A percentile compares a stretch with the other conserved stretches of the same genome.
phyloP scores from a whole-genome alignment of 2,329 filamentous ascomycete genomes.

The Apiospora marii region DNA sequence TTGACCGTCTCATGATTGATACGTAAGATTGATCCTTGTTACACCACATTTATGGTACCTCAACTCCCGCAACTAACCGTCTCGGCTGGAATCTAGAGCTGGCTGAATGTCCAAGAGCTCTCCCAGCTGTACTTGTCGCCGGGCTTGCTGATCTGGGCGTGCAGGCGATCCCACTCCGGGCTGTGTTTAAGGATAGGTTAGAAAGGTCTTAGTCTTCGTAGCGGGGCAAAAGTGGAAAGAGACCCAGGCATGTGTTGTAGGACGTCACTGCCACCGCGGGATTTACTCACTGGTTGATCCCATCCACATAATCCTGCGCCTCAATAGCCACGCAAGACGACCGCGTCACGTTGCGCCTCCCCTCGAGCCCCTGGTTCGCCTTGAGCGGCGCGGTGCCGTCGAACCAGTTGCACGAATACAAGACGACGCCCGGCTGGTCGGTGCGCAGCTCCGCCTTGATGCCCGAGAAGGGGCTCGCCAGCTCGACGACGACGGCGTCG shows the following conservation, averaged over 20 bases:
- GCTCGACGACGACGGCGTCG: slow-evolving; percentile 54
- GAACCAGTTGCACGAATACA: slow-evolving; percentile 73
- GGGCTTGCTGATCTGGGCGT: slow-evolving; percentile 50
- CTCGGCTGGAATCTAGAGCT: slow-evolving; percentile 25
- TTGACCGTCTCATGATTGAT: background rate
- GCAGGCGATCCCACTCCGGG: slow-evolving; percentile 53
- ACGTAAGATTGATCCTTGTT: background rate
- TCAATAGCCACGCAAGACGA: slow-evolving; percentile 80
- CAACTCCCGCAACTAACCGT: background rate
- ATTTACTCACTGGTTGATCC: slow-evolving; percentile 69
- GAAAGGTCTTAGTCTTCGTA: background rate
- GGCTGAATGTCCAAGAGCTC: slow-evolving; percentile 54
- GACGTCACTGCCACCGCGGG: background rate
- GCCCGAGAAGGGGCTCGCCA: slow-evolving; percentile 70
- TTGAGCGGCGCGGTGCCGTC: slow-evolving; percentile 61
- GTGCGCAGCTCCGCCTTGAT: slow-evolving; percentile 75
- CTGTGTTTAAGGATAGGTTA: slow-evolving; percentile 38
- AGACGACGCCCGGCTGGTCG: slow-evolving; percentile 74
- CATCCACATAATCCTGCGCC: slow-evolving; percentile 80
- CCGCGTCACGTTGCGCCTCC: slow-evolving; percentile 55
- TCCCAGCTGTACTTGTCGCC: slow-evolving; percentile 52
- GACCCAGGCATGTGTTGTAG: background rate
- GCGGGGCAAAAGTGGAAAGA: background rate
- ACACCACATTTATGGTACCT: background rate
- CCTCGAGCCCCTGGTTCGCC: slow-evolving; percentile 62